These are phyloP conservation scores for Primulina tabacum DNA, from an alignment of 257 asterid species.

Conservation along the genomic window DNA sequence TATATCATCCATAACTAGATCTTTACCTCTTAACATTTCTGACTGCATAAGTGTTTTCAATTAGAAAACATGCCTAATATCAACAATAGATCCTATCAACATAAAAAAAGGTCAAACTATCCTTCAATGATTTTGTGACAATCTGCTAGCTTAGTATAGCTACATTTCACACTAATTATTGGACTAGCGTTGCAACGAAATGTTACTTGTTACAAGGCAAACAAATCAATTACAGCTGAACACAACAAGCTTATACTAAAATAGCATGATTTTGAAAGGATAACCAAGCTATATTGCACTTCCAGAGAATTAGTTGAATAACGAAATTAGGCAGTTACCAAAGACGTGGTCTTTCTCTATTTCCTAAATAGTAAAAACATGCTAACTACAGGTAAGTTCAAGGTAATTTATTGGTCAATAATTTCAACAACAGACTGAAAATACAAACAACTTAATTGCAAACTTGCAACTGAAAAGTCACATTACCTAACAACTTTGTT, in stretches of 20 bases:
- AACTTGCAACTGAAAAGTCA: not conserved
- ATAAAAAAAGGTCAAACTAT: not conserved
- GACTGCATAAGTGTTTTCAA: not conserved
- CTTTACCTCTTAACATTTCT: not conserved
- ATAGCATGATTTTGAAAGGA: not conserved
- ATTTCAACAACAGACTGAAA: slow-evolving; percentile 1
- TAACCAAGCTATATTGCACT: not conserved
- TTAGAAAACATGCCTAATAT: too few relatives aligned
- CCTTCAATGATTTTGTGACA: not conserved
- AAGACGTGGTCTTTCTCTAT: not conserved
- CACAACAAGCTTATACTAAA: not conserved
- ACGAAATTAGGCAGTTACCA: not conserved
- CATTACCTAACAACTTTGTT: not conserved
- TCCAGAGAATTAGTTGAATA: not conserved
- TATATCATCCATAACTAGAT: too few relatives aligned
- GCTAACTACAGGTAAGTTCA: slow-evolving; percentile 14
- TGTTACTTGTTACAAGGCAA: not conserved
- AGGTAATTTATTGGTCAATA: not conserved
- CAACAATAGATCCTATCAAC: not conserved
- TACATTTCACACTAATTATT: not conserved
- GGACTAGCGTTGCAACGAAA: not conserved
- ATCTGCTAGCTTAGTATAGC: not conserved
- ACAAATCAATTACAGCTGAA: not conserved
- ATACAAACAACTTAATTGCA: not conserved
- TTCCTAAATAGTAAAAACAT: slow-evolving; percentile 8